A percentile compares a stretch with the other conserved stretches of the same genome.
phyloP scores from a whole-genome alignment of 2,329 filamentous ascomycete species.

The Arthrobotrys sphaeroides region DNA sequence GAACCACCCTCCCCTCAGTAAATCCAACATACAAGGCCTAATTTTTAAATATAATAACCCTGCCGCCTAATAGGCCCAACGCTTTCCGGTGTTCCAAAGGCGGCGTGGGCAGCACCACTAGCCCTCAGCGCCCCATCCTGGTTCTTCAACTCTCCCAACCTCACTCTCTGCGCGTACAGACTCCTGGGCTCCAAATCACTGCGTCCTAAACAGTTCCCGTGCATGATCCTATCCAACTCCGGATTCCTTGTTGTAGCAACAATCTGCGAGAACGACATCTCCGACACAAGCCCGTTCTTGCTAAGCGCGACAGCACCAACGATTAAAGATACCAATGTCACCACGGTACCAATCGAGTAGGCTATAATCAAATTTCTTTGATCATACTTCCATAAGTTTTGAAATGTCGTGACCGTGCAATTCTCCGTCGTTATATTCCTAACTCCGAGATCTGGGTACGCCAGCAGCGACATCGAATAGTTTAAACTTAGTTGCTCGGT shows the following conservation, averaged over 20 bases:
- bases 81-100: constrained; percentile 34
- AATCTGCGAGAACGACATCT: constrained; percentile 44
- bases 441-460: constrained; percentile 8
- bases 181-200: constrained; percentile 30
- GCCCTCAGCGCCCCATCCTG: constrained; percentile 4
- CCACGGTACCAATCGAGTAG: constrained; percentile 6
- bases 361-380: constrained; percentile 33
- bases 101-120: constrained; percentile 30
- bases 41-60: constrained; percentile 47
- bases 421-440: neutral
- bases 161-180: constrained; percentile 22
- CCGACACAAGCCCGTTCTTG: constrained; percentile 41
- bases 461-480: constrained; percentile 36
- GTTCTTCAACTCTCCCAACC: constrained; percentile 33
- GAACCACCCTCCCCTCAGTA: too few species aligned
- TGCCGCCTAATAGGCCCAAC: constrained; percentile 5
- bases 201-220: constrained; percentile 41
- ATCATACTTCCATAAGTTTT: constrained; percentile 48
- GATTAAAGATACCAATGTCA: constrained; percentile 24
- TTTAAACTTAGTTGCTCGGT: constrained; percentile 46
- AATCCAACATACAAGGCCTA: too few species aligned
- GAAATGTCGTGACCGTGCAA: constrained; percentile 38
- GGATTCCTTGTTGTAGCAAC: constrained; percentile 49
- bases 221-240: constrained; percentile 33
- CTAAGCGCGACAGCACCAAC: constrained; percentile 25